Evolutionary conservation across 2,329 filamentous ascomycete species (phyloP).

Genomic region (Phialocephala subalpina): DNA sequence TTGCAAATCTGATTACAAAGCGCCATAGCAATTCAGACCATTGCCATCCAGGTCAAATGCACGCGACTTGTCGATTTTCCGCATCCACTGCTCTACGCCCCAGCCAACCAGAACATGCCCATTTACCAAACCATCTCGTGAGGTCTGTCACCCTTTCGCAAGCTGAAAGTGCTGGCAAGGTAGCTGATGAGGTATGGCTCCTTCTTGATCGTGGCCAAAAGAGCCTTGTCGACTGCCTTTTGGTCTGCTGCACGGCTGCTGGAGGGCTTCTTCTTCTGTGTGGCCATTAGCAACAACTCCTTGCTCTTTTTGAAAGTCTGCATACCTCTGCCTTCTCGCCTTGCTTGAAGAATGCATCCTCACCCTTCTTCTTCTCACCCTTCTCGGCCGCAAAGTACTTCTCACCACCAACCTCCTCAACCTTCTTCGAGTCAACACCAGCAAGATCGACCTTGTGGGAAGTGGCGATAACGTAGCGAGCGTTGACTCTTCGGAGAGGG

Average conservation of each 20-base stretch:
- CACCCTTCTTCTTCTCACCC: conserved; percentile 90
- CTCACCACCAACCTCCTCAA: conserved; percentile 73
- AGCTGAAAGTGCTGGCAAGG: conserved; percentile 95
- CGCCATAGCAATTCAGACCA: conserved; percentile 58
- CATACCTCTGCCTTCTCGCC: conserved; percentile 96
- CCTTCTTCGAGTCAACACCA: conserved; percentile 90
- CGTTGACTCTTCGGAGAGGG: conserved; percentile 92
- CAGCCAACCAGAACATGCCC: conserved; percentile 34
- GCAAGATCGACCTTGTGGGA: conserved; percentile 84
- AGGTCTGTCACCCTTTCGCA: conserved; percentile 99
- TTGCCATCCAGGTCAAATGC: conserved; percentile 71
- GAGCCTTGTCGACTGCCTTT: conserved; percentile 97
- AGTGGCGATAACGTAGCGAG: conserved; percentile 92
- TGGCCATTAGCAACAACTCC: conserved; percentile 35
- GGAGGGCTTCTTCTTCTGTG: conserved; percentile 94
- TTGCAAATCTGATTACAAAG: conserved; percentile 48
- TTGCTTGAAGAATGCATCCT: conserved; percentile 99
- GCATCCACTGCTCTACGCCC: conserved; percentile 51
- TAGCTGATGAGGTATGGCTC: conserved; percentile 93
- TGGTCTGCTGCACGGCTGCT: conserved; percentile 95
- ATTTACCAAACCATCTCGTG: conserved; percentile 99
- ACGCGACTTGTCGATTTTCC: conserved; percentile 66
- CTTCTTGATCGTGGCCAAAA: conserved; percentile 98
- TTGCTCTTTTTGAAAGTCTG: conserved; percentile 24
- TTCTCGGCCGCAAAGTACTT: conserved; percentile 99